Base-by-base conservation (phyloP, 2,329 filamentous ascomycete genomes). In the Corinectria fuckeliana region DNA sequence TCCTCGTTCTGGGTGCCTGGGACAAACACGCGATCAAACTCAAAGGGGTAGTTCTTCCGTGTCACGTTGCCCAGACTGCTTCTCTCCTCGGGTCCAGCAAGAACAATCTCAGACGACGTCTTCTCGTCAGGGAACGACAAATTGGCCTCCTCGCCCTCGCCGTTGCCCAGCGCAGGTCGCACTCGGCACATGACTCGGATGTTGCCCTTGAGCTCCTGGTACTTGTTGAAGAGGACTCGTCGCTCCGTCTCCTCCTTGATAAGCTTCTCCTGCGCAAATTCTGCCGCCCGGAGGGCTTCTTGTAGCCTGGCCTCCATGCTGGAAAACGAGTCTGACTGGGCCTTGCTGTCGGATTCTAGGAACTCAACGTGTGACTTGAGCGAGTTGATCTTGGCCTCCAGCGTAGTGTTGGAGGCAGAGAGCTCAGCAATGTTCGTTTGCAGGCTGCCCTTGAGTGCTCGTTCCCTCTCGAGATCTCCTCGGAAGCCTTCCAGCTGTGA, bases 181-280 rank as follows among this genome's bases (percentile, higher is more conserved):
- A 98, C 94, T 73, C 95, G 88, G 72, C 94, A 98, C 87, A 99
- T 99, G 66, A 99, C 95, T 18, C 95, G 90, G 71, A 99, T 99
- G 73, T 99, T 99, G 69, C 95, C 95, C 76, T 97, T 97, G 60
- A 99, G 85, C 72, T 99, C 95, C 74, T 99, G 93, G 45, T 99
- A 94, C 75, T 96, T 95, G 77, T 98, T 98, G 80, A 98, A 97
- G 0, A 99, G 84, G 68, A 96, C 94, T 20, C 95, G 87, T 13
- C 95, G 88, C 50, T 97, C 82, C 1, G 91, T 95, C 77, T 99
- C 95, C 73, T 98, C 95, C 70, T 90, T 92, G 63, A 95, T 89
- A 25, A 99, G 82, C 72, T 95, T 97, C 65, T 92, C 87, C 56
- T 91, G 88, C 1, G 91, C 88, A 32, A 86, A 83, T 26, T 91